Evolutionary conservation across 352 stramenopile genomes (phyloP), one percentile per base, ranked within the genome.

Genomic region (Elongisporangium prolatum): DNA sequence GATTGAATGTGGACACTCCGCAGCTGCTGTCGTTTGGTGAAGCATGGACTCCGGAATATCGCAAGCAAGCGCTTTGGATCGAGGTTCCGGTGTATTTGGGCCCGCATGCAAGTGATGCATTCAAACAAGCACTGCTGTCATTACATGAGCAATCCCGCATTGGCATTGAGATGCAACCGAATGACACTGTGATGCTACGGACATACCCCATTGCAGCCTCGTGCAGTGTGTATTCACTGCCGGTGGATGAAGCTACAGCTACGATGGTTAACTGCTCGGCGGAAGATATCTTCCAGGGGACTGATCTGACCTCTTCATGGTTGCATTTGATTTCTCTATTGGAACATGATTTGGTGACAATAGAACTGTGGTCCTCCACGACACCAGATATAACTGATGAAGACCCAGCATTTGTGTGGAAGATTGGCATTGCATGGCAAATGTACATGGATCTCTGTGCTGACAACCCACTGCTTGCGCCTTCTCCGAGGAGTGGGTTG

Each of bases 361-460:
- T 88, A 17, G 70, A 84, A 25, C 48, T 86, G 28, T 54, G 68
- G 14, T 52, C 48, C 21, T 52, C 48, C 21, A 51, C 28, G 11
- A 56, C 21, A n/a, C 22, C 60, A n/a, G 25, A 61, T 6, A 13
- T 6, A 1, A 21, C n/a, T 7, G 17, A 21, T 21, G 25, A 56
- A 10, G n/a, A 38, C 1, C 21, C 18, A 14, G 24, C 44, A 3
- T 56, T 75, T 18, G 56, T 51, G 24, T 80, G 75, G 64, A 53
- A 56, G 4, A 54, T 78, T 9, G 61, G 51, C 4, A 52, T 89
- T 17, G 69, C 70, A 3, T 89, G 73, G 75, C 50, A 44, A 2
- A 54, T 52, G 5, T 84, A 77, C 58, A 57, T 63, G 61, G 20
- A 50, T 21, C 48, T 22, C 5, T 73, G 54, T 17, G 44, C 47